A percentile compares a stretch with the other conserved stretches of the same genome.
Evolutionary conservation across 78 protist species (phyloP).

Genomic region (Pigoraptor vietnamica): DNA sequence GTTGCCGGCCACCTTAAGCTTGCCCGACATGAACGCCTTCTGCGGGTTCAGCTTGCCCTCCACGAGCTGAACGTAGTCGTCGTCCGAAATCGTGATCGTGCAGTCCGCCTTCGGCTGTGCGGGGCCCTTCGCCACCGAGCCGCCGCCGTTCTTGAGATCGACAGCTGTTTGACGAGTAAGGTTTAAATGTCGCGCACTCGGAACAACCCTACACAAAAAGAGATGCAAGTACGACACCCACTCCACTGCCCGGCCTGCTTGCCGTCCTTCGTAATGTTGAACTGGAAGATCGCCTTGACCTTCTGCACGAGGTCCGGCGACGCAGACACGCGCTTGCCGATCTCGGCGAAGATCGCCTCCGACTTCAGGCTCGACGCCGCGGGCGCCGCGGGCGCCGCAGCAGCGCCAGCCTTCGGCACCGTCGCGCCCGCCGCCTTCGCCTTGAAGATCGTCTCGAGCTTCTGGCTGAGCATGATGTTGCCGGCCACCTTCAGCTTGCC

Average conservation of each 20-base stretch:
- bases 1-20: conserved; percentile 5
- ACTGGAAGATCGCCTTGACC: conserved; percentile 15
- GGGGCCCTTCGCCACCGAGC: background rate
- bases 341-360: background rate
- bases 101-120: background rate
- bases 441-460: background rate
- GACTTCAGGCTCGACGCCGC: background rate
- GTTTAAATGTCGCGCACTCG: background rate
- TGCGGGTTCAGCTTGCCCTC: background rate
- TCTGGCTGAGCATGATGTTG: conserved; percentile 8
- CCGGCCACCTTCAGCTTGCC: conserved; percentile 9
- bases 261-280: background rate
- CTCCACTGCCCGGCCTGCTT: conserved; percentile 4
- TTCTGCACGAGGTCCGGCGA: background rate
- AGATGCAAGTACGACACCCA: background rate
- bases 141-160: conserved; percentile 18
- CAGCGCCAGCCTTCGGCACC: background rate
- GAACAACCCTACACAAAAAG: background rate
- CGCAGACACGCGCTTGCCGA: background rate
- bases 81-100: conserved; percentile 2
- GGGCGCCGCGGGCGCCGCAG: background rate
- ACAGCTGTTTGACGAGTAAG: background rate
- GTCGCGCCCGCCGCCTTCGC: background rate
- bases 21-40: conserved; percentile 4
- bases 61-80: background rate